Base-by-base conservation (phyloP, 2,329 filamentous ascomycete genomes). In the Lecanicillium sp. region DNA sequence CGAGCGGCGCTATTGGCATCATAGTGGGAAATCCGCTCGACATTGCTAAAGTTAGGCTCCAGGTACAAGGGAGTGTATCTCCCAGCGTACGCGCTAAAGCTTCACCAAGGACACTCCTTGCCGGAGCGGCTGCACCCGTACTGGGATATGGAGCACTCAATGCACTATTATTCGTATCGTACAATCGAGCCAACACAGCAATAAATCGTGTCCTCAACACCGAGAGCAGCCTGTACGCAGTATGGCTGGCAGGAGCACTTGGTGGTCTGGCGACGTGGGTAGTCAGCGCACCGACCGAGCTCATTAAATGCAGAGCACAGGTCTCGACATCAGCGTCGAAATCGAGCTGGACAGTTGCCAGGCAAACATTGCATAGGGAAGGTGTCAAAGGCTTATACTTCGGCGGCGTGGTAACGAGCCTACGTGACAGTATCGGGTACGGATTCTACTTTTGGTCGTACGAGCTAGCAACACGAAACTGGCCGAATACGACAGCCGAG, bases 371-470 rank as follows among this genome's bases (percentile, higher is more conserved):
- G 51, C 67, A 59, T 27, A 63, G 57, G 2, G 58, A 68, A 38
- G 77, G 82, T 4, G 68, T 86, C 4, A 68, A 71, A 29, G 89
- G 88, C 0, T 60, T 95, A 16, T 95, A 94, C 55, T 73, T 80
- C 45, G 90, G 88, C 15, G 90, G 90, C 15, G 68, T 65, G 1
- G 78, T 95, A 13, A 96, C 90, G 1, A 85, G 83, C 38, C 56
- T 90, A 29, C 73, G 90, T 35, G 90, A 96, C 60, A 82, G 83
- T 42, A 75, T 95, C 40, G 90, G 90, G n/a, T 96, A 95, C 62
- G 90, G 89, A 0, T 95, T 95, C 59, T 96, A 95, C 56, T 96
- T 96, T 59, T 94, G 85, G 84, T 83, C 83, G 1, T 96, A 95
- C 54, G 85, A 94, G 59, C 65, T 89, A 42, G 77, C 71, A 46